phyloP scores from a whole-genome alignment of 1,284 basidiomycete genomes.

The Ganoderma lucidum region DNA sequence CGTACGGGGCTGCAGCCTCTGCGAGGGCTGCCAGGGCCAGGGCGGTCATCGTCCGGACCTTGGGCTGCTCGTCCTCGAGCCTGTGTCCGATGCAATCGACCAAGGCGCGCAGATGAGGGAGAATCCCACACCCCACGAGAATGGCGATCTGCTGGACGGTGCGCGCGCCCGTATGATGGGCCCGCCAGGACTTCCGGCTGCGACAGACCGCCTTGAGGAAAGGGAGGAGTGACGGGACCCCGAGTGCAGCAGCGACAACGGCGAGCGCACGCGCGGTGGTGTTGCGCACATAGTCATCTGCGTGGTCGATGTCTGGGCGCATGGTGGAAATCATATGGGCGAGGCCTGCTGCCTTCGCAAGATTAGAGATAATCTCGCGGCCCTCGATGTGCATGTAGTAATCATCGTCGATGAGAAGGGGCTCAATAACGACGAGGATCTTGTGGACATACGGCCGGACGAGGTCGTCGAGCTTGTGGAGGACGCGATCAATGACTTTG shows the following conservation, averaged over 20 bases:
- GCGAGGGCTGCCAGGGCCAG: slow-evolving; percentile 94
- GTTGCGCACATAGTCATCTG: slow-evolving; percentile 99
- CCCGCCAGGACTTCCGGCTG: slow-evolving; percentile 99
- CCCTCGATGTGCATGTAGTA: slow-evolving; percentile 99
- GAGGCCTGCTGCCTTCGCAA: slow-evolving; percentile 98
- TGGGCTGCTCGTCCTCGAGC: slow-evolving; percentile 98
- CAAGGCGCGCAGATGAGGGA: slow-evolving; percentile 95
- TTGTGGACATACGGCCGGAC: slow-evolving; percentile 99
- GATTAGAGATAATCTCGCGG: slow-evolving; percentile 98
- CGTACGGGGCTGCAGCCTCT: slow-evolving; percentile 97
- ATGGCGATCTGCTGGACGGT: slow-evolving; percentile 99
- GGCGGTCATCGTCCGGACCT: slow-evolving; percentile 99
- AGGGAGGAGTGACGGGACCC: slow-evolving; percentile 96
- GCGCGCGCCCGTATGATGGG: slow-evolving; percentile 97
- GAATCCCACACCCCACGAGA: slow-evolving; percentile 99
- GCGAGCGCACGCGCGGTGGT: slow-evolving; percentile 99
- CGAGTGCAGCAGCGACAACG: slow-evolving; percentile 97
- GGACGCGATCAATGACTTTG: slow-evolving; percentile 98
- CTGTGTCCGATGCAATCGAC: slow-evolving; percentile 98
- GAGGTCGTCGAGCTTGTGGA: slow-evolving; percentile 99
- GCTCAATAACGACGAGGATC: slow-evolving; percentile 99
- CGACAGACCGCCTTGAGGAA: slow-evolving; percentile 99
- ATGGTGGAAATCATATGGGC: slow-evolving; percentile 99
- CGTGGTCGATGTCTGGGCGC: slow-evolving; percentile 99
- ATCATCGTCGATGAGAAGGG: slow-evolving; percentile 98